These are phyloP conservation scores for Trametes versicolor DNA, from an alignment of 1,284 basidiomycete species.

Conservation along the genomic window DNA sequence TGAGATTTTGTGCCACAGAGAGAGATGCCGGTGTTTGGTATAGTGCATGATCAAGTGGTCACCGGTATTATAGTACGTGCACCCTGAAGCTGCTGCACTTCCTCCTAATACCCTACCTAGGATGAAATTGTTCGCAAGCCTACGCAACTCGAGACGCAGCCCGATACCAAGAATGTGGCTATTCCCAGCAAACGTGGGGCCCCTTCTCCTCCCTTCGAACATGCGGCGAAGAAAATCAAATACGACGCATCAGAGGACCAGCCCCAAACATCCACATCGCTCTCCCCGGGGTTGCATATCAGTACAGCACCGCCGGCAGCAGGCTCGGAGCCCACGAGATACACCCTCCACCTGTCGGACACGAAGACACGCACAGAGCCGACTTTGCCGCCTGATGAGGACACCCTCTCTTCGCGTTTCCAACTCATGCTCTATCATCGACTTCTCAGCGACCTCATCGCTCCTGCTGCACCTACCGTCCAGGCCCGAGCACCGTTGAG, in stretches of 20 bases:
- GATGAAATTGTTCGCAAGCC: conserved; percentile 59
- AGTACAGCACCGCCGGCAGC: not conserved
- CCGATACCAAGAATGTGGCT: conserved; percentile 5
- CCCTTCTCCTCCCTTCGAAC: conserved; percentile 36
- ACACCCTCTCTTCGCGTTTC: conserved; percentile 71
- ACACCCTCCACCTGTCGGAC: conserved; percentile 68
- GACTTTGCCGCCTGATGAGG: conserved; percentile 67
- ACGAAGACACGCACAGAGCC: conserved; percentile 76
- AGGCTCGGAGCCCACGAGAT: not conserved
- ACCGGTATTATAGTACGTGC: conserved; percentile 76
- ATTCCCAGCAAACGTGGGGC: conserved; percentile 32
- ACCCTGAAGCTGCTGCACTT: conserved; percentile 27
- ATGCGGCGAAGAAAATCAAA: conserved; percentile 40
- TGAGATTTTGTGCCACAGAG: conserved; percentile 51
- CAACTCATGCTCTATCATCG: conserved; percentile 89
- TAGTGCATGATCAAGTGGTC: conserved; percentile 65
- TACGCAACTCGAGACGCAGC: not conserved
- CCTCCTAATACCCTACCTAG: conserved; percentile 43
- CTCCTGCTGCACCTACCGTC: conserved; percentile 39
- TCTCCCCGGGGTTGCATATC: conserved; percentile 28
- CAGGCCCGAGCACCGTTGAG: conserved; percentile 49
- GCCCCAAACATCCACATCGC: conserved; percentile 38
- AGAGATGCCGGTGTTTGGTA: conserved; percentile 79
- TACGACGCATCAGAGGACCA: conserved; percentile 33
- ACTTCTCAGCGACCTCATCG: conserved; percentile 66